Conservation (phyloP, 768 basidiomycete genomes). For the Dacryopinax primogenitus region DNA sequence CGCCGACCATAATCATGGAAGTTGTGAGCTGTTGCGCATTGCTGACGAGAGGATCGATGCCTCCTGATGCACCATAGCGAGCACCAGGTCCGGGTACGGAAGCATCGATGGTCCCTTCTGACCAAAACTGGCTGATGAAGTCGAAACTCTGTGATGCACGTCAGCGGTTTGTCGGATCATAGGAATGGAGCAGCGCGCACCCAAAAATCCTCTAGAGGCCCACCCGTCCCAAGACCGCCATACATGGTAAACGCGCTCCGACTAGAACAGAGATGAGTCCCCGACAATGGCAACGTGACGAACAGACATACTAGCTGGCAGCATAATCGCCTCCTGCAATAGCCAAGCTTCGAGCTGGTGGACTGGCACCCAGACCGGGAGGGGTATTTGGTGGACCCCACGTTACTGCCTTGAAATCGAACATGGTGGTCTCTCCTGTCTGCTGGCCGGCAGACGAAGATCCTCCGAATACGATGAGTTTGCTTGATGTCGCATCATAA, state of each 20-base stretch:
- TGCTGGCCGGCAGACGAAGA: constrained; percentile 14
- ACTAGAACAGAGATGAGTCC: constrained; percentile 27
- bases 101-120: constrained; percentile 34
- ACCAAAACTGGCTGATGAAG: constrained; percentile 66
- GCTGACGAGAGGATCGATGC: constrained; percentile 48
- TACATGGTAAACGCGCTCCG: constrained; percentile 62
- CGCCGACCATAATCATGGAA: constrained; percentile 63
- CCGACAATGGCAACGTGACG: constrained; percentile 15
- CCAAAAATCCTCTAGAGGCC: constrained; percentile 58
- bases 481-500: constrained; percentile 14
- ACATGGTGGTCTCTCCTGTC: constrained; percentile 29
- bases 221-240: constrained; percentile 50
- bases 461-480: constrained; percentile 17
- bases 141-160: constrained; percentile 51
- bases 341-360: constrained; percentile 46
- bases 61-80: constrained; percentile 62
- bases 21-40: constrained; percentile 46
- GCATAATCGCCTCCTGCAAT: constrained; percentile 58
- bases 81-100: constrained; percentile 44
- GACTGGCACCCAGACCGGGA: constrained; percentile 32
- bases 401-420: constrained; percentile 45
- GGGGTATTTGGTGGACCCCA: constrained; percentile 52
- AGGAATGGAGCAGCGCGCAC: constrained; percentile 31
- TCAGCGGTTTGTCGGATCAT: not conserved
- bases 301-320: constrained; percentile 68